Conservation (phyloP, 345 rosid genomes). For the Salix brachista region DNA sequence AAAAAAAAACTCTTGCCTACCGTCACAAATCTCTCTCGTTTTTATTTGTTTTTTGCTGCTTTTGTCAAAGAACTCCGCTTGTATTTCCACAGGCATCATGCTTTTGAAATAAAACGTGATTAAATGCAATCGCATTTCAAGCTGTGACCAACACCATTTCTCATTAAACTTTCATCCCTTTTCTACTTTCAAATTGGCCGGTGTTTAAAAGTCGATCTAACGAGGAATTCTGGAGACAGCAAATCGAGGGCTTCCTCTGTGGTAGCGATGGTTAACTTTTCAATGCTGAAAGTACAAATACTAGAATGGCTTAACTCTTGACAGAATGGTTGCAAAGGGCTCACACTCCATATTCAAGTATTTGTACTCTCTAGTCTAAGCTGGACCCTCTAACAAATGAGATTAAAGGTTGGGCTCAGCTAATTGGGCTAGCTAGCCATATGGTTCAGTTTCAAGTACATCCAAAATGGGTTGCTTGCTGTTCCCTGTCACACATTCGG, state of each 20-base stretch:
- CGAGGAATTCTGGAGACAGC: not conserved
- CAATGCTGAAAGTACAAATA: not conserved
- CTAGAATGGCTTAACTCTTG: too few relatives aligned
- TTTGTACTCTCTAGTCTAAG: too few relatives aligned
- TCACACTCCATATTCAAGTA: too few relatives aligned
- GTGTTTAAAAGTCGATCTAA: not conserved
- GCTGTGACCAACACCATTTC: too few relatives aligned
- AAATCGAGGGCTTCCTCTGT: not conserved
- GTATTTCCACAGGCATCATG: not conserved
- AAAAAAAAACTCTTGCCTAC: not conserved
- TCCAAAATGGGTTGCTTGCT: not conserved
- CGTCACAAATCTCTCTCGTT: not conserved
- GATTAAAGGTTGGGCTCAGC: not conserved
- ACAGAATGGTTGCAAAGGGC: too few relatives aligned
- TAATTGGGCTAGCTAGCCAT: not conserved
- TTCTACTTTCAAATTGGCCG: too few relatives aligned
- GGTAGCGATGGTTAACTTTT: not conserved
- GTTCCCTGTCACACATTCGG: not conserved
- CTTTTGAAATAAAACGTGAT: not conserved
- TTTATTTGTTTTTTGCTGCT: too few relatives aligned
- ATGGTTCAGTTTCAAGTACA: not conserved
- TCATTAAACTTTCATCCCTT: not conserved
- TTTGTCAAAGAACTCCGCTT: not conserved
- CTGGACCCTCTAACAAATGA: too few relatives aligned
- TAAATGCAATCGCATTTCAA: not conserved